Conservation (phyloP, 257 asterid species). For the Scutellaria galericulata region DNA sequence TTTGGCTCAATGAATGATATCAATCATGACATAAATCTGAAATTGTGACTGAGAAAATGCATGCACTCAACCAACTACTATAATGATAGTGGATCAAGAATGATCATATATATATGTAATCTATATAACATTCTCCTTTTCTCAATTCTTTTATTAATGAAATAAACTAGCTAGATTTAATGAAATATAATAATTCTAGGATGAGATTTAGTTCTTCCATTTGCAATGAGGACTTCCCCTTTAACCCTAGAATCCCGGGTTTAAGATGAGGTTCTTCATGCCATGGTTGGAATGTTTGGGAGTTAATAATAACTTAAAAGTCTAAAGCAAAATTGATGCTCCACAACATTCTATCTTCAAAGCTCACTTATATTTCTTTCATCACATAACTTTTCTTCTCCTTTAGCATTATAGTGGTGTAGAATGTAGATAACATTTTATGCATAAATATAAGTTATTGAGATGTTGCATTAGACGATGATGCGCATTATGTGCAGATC, state of each 20-base stretch:
- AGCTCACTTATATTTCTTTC: constrained; percentile 15
- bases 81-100: constrained; percentile 28
- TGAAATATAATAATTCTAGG: background rate
- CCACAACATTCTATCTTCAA: constrained; percentile 32
- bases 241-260: constrained; percentile 51
- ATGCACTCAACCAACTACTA: background rate
- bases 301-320: constrained; percentile 32
- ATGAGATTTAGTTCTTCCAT: constrained; percentile 16
- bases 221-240: constrained; percentile 24
- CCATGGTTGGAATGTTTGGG: constrained; percentile 33
- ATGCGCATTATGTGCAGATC: too few relatives aligned
- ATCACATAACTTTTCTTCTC: background rate
- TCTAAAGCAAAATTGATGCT: constrained; percentile 34
- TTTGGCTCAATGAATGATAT: constrained; percentile 7
- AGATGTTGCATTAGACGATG: background rate
- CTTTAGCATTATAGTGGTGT: background rate
- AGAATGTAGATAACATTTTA: background rate
- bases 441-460: background rate
- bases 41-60: background rate
- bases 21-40: background rate
- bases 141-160: too few relatives aligned
- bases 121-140: too few relatives aligned
- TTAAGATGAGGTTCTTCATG: constrained; percentile 40
- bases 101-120: background rate
- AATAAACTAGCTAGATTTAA: background rate